Evolutionary conservation across 139 green algal species (phyloP), one percentile per base, ranked within the genome.

Genomic region (Volvox reticuliferus): DNA sequence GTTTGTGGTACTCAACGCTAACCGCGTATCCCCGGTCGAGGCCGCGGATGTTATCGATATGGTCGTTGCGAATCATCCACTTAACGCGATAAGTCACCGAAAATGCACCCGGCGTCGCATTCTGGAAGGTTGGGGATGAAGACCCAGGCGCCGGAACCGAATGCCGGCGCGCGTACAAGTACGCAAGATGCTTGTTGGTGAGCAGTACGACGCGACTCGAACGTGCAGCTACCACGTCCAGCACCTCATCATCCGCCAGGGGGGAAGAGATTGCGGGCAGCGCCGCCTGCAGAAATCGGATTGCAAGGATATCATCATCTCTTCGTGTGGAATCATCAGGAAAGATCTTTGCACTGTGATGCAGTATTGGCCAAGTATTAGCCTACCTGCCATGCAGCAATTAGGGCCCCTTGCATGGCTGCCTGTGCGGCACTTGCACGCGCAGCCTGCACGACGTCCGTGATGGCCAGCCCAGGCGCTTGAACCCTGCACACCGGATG

Each of bases 161-260:
- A 65, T 91, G 87, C 13, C 87, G 82, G 36, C 86, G 77, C 24
- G 92, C 94, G 44, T 93, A 86, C n/a, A 98, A 83, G 93, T 98
- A 97, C 19, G 94, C 94, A 28, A 98, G 82, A 88, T 98, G 96
- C 0, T 33, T 83, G 85, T 94, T 86, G 13, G 96, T 98, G 50
- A 98, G 93, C 89, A 98, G 91, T 88, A 98, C 87, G 32, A 98
- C 93, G 35, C 97, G 95, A 2, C 89, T 93, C 30, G 82, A 68
- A 1, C 94, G 92, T 16, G 95, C 92, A 33, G 94, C 93, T 79
- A 98, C 55, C 84, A 98, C 96, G 69, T 98, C 95, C 82, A 96
- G 63, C 79, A 96, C 94, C 35, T 37, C 79, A 67, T 96, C 95
- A 5, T 84, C 93, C 32, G 76, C 92, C 91, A 98, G 92, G 26